Percentiles rank a stretch among this genome's conserved stretches.
Conservation (phyloP, 1,284 basidiomycete species). For the Lignosus rhinocerotis region DNA sequence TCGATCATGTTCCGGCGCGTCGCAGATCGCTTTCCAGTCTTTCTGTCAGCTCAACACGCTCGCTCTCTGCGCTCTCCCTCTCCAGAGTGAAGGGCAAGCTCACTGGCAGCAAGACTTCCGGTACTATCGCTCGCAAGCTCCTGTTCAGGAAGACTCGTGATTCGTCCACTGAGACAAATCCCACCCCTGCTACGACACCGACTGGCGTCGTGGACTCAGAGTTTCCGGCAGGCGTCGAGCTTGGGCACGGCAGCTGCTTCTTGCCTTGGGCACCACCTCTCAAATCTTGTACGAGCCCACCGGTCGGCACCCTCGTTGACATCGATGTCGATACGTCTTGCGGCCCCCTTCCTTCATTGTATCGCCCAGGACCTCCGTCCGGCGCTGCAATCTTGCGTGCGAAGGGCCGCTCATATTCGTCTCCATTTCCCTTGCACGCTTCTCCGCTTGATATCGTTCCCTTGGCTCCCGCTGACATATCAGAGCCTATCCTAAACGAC, state of each 20-base stretch:
- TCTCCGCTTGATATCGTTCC: constrained; percentile 55
- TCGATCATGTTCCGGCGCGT: constrained; percentile 40
- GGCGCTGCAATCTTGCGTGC: constrained; percentile 36
- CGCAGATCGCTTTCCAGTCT: constrained; percentile 60
- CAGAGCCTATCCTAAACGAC: constrained; percentile 47
- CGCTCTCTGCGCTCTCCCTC: constrained; percentile 45
- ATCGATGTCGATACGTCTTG: constrained; percentile 28
- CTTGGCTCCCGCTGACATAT: constrained; percentile 45
- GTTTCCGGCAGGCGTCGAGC: constrained; percentile 20
- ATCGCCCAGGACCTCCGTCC: constrained; percentile 21
- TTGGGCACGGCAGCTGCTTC: constrained; percentile 39
- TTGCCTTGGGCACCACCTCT: constrained; percentile 46
- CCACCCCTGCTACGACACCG: constrained; percentile 10
- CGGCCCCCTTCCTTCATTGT: constrained; percentile 24
- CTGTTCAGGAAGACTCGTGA: constrained; percentile 44
- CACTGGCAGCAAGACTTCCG: constrained; percentile 42
- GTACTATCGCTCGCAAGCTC: constrained; percentile 56
- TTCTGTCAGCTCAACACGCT: constrained; percentile 45
- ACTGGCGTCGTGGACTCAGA: constrained; percentile 21
- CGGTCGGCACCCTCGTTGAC: constrained; percentile 34
- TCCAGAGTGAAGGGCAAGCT: constrained; percentile 50
- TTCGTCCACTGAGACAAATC: constrained; percentile 6
- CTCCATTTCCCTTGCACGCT: constrained; percentile 55
- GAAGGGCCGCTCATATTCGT: constrained; percentile 65
- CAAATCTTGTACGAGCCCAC: constrained; percentile 30